A percentile compares a stretch with the other conserved stretches of the same genome.
These are phyloP conservation scores for Zygosaccharomyces siamensis DNA, from an alignment of 805 yeast species.

Conservation along the genomic window DNA sequence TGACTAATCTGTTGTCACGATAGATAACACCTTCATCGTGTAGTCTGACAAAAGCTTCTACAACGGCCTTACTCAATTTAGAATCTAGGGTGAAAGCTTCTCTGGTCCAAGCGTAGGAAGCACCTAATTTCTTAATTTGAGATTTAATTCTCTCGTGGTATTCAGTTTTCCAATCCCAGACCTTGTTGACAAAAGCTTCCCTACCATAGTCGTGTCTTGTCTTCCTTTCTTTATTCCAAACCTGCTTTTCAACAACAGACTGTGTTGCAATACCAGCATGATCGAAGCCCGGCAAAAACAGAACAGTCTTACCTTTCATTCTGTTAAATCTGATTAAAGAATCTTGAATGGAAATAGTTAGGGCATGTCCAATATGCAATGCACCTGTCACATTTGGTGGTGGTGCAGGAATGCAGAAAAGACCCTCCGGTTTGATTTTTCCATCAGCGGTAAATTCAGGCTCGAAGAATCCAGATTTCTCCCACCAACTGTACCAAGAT, in stretches of 20 bases:
- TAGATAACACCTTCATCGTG: constrained; percentile 95
- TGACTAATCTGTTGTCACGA: constrained; percentile 87
- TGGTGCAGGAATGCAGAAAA: constrained; percentile 92
- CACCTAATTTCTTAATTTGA: constrained; percentile 85
- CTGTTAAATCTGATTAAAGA: constrained; percentile 88
- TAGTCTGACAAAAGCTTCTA: constrained; percentile 83
- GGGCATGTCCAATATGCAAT: constrained; percentile 95
- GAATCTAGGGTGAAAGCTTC: constrained; percentile 93
- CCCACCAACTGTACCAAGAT: constrained; percentile 99
- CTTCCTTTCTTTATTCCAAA: constrained; percentile 80
- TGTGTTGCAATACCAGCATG: constrained; percentile 99
- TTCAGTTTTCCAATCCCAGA: constrained; percentile 98
- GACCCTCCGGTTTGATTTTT: constrained; percentile 70
- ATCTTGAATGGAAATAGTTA: constrained; percentile 93
- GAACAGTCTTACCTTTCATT: constrained; percentile 93
- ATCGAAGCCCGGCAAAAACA: constrained; percentile 94
- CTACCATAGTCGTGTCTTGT: constrained; percentile 96
- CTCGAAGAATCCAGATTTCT: constrained; percentile 75
- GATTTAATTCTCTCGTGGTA: constrained; percentile 80
- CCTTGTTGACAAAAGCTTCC: constrained; percentile 79
- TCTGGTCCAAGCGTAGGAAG: constrained; percentile 93
- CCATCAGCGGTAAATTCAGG: constrained; percentile 82
- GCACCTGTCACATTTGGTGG: constrained; percentile 99
- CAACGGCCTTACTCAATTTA: constrained; percentile 69
- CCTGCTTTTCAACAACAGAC: constrained; percentile 93